Evolutionary conservation across 805 yeast genomes (phyloP).

Genomic region (Yarrowia sp.): DNA sequence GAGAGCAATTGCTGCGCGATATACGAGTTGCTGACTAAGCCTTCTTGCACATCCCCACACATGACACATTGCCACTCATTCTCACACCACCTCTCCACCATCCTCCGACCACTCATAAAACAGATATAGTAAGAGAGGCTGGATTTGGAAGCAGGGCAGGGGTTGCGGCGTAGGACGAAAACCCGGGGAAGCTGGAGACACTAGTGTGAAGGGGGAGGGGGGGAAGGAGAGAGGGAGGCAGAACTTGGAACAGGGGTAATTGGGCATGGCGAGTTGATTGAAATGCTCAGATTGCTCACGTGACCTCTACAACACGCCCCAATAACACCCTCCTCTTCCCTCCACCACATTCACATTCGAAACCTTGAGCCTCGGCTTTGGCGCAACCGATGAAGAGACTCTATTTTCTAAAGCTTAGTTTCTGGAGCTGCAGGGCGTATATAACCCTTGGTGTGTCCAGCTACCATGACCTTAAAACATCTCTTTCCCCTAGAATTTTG

Average conservation of each 20-base stretch:
- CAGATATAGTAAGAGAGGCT: constrained; percentile 13
- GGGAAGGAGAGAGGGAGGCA: background rate
- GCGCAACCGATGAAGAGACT: constrained; percentile 32
- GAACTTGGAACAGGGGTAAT: no score
- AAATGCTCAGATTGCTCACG: no score
- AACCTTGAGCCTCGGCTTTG: constrained; percentile 38
- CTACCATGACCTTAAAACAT: background rate
- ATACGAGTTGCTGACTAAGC: no score
- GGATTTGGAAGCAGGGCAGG: constrained; percentile 18
- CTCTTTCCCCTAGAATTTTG: background rate
- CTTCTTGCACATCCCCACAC: no score
- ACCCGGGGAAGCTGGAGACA: constrained; percentile 35
- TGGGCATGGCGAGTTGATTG: background rate
- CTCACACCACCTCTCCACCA: no score
- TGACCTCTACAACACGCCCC: no score
- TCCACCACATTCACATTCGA: constrained; percentile 35
- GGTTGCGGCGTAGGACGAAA: constrained; percentile 1
- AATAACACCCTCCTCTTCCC: background rate
- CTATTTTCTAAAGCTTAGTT: constrained; percentile 23
- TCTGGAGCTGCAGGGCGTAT: constrained; percentile 13
- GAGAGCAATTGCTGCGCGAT: background rate
- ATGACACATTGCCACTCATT: no score
- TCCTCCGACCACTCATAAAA: constrained; percentile 8
- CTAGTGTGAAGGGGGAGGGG: background rate
- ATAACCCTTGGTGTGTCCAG: constrained; percentile 6